Base-by-base conservation (phyloP, 2,329 filamentous ascomycete species). In the Colletotrichum sp. region DNA sequence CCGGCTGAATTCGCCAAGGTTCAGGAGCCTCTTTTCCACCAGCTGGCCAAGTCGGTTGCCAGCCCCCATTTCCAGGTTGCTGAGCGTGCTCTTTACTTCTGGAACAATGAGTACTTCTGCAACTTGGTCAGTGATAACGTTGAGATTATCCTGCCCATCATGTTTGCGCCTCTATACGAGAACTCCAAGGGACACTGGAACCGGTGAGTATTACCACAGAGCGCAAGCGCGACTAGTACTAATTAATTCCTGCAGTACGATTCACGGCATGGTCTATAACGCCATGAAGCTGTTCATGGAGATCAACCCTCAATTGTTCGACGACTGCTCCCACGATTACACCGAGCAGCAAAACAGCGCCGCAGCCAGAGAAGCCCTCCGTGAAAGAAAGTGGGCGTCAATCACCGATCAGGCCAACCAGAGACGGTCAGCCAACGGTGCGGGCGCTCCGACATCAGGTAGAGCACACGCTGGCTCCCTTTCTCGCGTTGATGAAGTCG, bases 271-370 rank as follows among this genome's bases (percentile, higher is more conserved):
- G 96, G 97, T 99, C 13, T 99, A 99, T 85, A 99, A 99, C 82
- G 97, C 97, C 73, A 99, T 99, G 97, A 99, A 99, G 85, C 91
- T 99, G 49, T 99, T 99, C 86, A 99, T 99, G 97, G 97, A 99
- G 85, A 98, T 99, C 82, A 99, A 99, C 84, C 97, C 97, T 12
- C 96, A 98, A 84, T 91, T 99, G 26, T 99, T 99, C 81, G 97
- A 99, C 81, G 97, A 99, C 83, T 99, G 97, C 87, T 98, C 97
- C 44, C 96, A 98, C 82, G 96, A 99, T 79, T 99, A 99, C 86
- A 98, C 96, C 7, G 96, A 99, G 85, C 94, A 97, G 81, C 96
- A 99, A 86, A 98, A 98, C 86, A 97, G 92, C 78, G 95, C 96
- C 5, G 93, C 95, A n/a, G 92, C 95, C 76, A 93, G 96, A 72